Conservation (phyloP, 192 early-diverging fungal genomes). For the Powellomyces hirtus region DNA sequence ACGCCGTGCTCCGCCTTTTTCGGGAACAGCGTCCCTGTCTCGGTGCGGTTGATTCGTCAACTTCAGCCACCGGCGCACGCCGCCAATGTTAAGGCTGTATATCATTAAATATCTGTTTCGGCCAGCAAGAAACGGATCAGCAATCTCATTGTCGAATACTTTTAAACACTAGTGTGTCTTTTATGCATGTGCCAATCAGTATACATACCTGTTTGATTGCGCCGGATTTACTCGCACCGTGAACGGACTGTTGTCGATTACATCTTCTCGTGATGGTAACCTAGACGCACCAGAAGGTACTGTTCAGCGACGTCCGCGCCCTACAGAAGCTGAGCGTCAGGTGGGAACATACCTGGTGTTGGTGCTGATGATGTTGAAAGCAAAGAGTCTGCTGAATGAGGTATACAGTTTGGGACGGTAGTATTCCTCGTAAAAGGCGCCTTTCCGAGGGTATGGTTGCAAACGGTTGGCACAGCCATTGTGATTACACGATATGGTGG, state of each 20-base stretch:
- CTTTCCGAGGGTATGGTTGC: background rate
- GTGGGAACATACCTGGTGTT: constrained; percentile 21
- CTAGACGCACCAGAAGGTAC: background rate
- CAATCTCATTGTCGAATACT: too few relatives aligned
- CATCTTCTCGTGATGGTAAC: constrained; percentile 21
- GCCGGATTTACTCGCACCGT: constrained; percentile 38
- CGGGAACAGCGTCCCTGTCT: background rate
- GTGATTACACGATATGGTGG: background rate
- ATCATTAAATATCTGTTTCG: constrained; percentile 34
- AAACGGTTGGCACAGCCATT: background rate
- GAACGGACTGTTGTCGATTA: constrained; percentile 47
- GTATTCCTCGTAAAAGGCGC: constrained; percentile 82
- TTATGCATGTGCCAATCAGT: too few relatives aligned
- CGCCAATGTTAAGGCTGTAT: constrained; percentile 54
- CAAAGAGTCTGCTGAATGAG: constrained; percentile 74
- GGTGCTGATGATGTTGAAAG: constrained; percentile 85
- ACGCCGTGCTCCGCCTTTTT: background rate
- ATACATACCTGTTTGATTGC: constrained; percentile 23
- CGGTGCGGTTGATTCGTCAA: constrained; percentile 22
- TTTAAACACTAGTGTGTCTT: background rate
- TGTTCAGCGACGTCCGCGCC: too few relatives aligned
- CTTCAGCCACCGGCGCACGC: constrained; percentile 46
- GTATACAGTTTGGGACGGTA: constrained; percentile 79
- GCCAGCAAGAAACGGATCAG: background rate
- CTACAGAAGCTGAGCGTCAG: background rate